Evolutionary conservation across 352 stramenopile genomes (phyloP).

Genomic region (Globisporangium paroecandrum): DNA sequence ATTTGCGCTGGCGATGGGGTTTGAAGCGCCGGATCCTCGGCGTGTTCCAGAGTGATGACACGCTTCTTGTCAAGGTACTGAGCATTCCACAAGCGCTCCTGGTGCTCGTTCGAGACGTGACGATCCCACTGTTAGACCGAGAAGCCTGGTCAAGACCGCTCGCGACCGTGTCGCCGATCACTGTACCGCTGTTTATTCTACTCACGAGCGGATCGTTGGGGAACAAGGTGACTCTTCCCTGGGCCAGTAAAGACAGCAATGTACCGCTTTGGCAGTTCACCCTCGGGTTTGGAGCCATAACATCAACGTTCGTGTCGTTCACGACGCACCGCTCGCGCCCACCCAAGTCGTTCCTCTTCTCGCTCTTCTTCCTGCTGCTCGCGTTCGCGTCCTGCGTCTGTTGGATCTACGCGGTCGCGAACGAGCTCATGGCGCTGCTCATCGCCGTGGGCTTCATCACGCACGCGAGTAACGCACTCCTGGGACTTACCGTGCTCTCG

Average conservation of each 20-base stretch:
- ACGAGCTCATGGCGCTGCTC: conserved; percentile 82
- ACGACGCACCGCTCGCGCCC: conserved; percentile 60
- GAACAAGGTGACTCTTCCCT: conserved; percentile 15
- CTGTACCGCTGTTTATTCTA: conserved; percentile 85
- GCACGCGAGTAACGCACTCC: conserved; percentile 66
- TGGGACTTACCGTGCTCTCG: conserved; percentile 75
- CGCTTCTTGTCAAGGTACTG: conserved; percentile 44
- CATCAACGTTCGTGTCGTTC: conserved; percentile 68
- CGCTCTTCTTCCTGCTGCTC: conserved; percentile 57
- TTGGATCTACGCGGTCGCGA: conserved; percentile 91
- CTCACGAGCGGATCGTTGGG: conserved; percentile 39
- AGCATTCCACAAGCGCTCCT: conserved; percentile 48
- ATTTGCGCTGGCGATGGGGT: conserved; percentile 70
- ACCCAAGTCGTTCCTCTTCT: conserved; percentile 43
- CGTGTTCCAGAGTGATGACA: conserved; percentile 40
- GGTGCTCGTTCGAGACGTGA: conserved; percentile 58
- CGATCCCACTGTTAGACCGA: conserved; percentile 64
- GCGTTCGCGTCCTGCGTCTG: conserved; percentile 82
- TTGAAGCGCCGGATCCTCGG: conserved; percentile 47
- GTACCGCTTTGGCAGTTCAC: conserved; percentile 47
- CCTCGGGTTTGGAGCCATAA: conserved; percentile 19
- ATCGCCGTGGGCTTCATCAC: conserved; percentile 74
- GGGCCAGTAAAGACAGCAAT: conserved; percentile 21
- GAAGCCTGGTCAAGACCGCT: conserved; percentile 77
- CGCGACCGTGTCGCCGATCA: conserved; percentile 76